Evolutionary conservation across 495 filamentous ascomycete genomes (phyloP).

Genomic region (Neurospora discreta): DNA sequence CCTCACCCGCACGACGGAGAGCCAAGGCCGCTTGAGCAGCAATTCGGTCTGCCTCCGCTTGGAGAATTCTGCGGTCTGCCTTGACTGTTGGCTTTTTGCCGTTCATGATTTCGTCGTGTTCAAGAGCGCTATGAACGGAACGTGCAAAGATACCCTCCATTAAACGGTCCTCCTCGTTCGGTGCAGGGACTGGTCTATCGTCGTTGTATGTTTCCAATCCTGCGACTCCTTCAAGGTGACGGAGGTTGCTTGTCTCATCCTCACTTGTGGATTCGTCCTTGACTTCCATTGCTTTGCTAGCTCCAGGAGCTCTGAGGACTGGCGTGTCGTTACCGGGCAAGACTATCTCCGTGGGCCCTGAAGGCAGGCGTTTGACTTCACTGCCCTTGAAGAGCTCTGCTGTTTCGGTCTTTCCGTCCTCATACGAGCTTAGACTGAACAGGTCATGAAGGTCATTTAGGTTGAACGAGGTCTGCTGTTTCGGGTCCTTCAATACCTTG

Average conservation of each 20-base stretch:
- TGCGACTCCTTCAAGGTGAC: conserved; percentile 28
- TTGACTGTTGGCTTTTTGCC: conserved; percentile 45
- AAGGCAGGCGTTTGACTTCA: conserved; percentile 50
- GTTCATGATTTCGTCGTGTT: conserved; percentile 80
- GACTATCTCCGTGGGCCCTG: conserved; percentile 26
- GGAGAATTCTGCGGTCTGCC: conserved; percentile 61
- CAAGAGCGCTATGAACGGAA: conserved; percentile 71
- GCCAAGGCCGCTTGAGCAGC: conserved; percentile 67
- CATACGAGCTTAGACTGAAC: conserved; percentile 64
- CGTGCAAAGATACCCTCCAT: conserved; percentile 81
- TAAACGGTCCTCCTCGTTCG: conserved; percentile 49
- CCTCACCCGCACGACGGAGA: conserved; percentile 61
- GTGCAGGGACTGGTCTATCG: conserved; percentile 4
- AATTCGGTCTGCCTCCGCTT: conserved; percentile 67
- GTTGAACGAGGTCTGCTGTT: conserved; percentile 76
- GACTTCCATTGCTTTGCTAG: not conserved
- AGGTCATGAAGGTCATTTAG: conserved; percentile 80
- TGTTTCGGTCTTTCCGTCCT: conserved; percentile 68
- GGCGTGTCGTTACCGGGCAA: conserved; percentile 9
- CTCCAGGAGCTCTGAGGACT: not conserved
- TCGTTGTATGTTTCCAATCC: conserved; percentile 19
- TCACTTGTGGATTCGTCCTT: conserved; percentile 16
- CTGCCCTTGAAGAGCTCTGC: conserved; percentile 72
- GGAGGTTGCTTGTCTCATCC: conserved; percentile 17
- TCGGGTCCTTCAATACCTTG: conserved; percentile 88